Conservation (phyloP, 768 basidiomycete species). For the Pholiota microspora region DNA sequence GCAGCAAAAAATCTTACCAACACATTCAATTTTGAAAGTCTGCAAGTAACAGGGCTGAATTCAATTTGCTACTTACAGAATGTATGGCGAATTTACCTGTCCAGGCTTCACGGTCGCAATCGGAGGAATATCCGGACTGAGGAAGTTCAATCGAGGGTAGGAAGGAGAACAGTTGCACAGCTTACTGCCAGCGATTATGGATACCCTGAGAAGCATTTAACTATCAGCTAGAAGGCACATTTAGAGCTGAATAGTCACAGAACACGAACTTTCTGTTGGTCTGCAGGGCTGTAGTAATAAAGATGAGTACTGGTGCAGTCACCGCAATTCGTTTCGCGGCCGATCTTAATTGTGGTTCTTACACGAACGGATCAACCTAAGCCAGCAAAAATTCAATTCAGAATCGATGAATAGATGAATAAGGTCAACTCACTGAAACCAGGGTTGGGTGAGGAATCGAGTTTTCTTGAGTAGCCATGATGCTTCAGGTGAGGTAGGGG, state of each 20-base stretch:
- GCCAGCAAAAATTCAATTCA: neutral
- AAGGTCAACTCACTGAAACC: constrained; percentile 41
- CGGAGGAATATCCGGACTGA: constrained; percentile 64
- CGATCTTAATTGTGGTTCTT: constrained; percentile 21
- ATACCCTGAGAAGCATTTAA: constrained; percentile 39
- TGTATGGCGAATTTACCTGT: constrained; percentile 31
- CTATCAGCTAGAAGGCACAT: neutral
- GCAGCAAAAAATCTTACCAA: constrained; percentile 38
- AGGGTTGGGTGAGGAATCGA: constrained; percentile 59
- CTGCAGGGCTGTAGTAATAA: constrained; percentile 32
- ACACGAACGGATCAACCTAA: constrained; percentile 73
- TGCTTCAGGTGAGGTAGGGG: neutral
- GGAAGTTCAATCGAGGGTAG: neutral
- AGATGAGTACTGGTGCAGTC: neutral
- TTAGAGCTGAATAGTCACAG: neutral
- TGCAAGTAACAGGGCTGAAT: constrained; percentile 18
- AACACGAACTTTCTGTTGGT: constrained; percentile 55
- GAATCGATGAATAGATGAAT: neutral
- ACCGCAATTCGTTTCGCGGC: neutral
- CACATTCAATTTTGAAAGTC: constrained; percentile 71
- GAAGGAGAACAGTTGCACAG: neutral
- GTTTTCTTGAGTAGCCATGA: constrained; percentile 62
- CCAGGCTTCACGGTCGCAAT: constrained; percentile 62
- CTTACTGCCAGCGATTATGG: constrained; percentile 77
- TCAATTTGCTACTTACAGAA: neutral